These are phyloP conservation scores for Boletus semigastroideus DNA, from an alignment of 1,284 basidiomycete genomes.

Conservation along the genomic window DNA sequence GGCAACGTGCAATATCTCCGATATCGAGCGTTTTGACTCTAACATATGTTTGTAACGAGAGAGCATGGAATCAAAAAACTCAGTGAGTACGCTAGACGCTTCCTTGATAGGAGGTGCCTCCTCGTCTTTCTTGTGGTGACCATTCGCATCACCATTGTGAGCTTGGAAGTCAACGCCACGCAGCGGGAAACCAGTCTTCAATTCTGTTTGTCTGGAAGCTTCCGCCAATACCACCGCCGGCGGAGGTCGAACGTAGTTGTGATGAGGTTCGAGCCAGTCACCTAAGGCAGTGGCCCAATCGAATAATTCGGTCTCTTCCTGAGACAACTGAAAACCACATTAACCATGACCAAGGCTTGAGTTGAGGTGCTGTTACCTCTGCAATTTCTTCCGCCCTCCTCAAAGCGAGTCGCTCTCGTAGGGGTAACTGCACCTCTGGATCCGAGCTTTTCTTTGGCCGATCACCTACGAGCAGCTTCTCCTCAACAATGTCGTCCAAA, in stretches of 20 bases:
- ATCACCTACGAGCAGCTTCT: constrained; percentile 75
- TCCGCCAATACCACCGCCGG: constrained; percentile 69
- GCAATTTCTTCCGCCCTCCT: constrained; percentile 51
- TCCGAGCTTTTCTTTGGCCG: constrained; percentile 63
- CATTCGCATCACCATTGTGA: constrained; percentile 46
- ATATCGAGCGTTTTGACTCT: constrained; percentile 37
- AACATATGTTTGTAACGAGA: constrained; percentile 48
- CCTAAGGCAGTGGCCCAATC: constrained; percentile 60
- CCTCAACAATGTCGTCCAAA: constrained; percentile 72
- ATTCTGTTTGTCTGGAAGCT: constrained; percentile 64
- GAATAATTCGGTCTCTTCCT: constrained; percentile 56
- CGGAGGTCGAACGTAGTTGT: constrained; percentile 67
- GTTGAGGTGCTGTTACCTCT: constrained; percentile 43
- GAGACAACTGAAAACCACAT: constrained; percentile 51
- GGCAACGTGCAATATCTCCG: constrained; percentile 65
- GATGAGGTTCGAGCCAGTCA: constrained; percentile 74
- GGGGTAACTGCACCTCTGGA: constrained; percentile 47
- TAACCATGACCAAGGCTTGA: constrained; percentile 1
- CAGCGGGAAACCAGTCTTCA: constrained; percentile 66
- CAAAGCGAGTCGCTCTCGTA: constrained; percentile 55
- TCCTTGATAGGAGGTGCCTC: constrained; percentile 62
- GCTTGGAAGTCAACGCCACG: constrained; percentile 57
- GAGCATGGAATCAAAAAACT: constrained; percentile 64
- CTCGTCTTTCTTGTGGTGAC: constrained; percentile 63
- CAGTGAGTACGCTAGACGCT: constrained; percentile 50